Evolutionary conservation across 805 yeast species (phyloP).

Genomic region (Lipomyces sp.): DNA sequence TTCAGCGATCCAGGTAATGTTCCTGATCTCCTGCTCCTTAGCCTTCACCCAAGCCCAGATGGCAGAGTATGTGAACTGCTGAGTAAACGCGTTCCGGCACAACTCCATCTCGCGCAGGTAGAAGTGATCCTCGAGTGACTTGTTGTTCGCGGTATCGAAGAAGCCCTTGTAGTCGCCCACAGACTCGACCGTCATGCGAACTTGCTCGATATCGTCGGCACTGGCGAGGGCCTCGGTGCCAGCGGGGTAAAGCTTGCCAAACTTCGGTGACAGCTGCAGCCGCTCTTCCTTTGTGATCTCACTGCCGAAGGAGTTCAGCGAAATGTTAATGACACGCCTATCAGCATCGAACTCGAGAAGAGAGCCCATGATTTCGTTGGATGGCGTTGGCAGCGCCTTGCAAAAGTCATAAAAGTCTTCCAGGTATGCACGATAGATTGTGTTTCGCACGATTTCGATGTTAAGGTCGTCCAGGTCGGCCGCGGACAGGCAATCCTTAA

Average conservation of each 20-base stretch:
- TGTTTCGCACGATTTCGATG: constrained; percentile 91
- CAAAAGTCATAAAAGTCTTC: constrained; percentile 79
- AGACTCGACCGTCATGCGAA: constrained; percentile 35
- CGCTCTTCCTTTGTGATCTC: constrained; percentile 75
- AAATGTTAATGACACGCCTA: constrained; percentile 86
- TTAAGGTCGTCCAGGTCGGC: constrained; percentile 87
- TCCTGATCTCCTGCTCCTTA: constrained; percentile 93
- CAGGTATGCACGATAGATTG: constrained; percentile 85
- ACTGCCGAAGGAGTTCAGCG: constrained; percentile 82
- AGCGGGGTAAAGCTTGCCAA: constrained; percentile 76
- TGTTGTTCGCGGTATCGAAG: constrained; percentile 47
- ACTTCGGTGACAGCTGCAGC: constrained; percentile 66
- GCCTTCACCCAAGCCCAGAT: constrained; percentile 97
- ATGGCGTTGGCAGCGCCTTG: constrained; percentile 64
- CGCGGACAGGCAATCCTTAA: constrained; percentile 80
- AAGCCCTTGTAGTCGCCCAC: constrained; percentile 37
- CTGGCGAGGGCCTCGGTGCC: constrained; percentile 63
- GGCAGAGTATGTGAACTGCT: constrained; percentile 76
- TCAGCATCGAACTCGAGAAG: constrained; percentile 90
- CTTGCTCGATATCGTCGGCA: constrained; percentile 80
- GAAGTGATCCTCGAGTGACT: constrained; percentile 88
- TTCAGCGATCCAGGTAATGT: constrained; percentile 99
- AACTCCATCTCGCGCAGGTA: constrained; percentile 88
- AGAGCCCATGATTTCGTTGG: constrained; percentile 73
- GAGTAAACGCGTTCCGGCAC: constrained; percentile 91